Conservation (phyloP, 352 stramenopile species). For the Phytophthora melonis region DNA sequence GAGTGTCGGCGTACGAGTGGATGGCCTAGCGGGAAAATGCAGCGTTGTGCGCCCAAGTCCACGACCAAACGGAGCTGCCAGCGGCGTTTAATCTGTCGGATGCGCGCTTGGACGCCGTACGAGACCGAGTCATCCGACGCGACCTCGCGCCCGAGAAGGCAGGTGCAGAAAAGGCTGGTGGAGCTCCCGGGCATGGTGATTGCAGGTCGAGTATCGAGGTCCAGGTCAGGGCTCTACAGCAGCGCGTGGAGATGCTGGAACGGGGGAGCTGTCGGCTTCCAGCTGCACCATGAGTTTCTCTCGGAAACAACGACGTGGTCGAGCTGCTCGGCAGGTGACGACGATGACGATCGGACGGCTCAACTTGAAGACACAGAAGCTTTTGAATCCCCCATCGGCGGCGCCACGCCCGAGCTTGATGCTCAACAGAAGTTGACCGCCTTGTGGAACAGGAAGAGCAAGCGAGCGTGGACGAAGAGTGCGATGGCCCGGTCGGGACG, state of each 20-base stretch:
- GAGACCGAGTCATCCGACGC: constrained; percentile 35
- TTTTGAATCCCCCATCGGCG: background rate
- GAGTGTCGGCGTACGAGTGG: constrained; percentile 10
- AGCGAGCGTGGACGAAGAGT: background rate
- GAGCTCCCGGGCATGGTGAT: constrained; percentile 4
- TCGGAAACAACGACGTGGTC: constrained; percentile 5
- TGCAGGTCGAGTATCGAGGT: background rate
- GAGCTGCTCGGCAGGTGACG: background rate
- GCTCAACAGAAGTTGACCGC: constrained; percentile 5
- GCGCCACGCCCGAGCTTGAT: background rate
- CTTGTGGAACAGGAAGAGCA: constrained; percentile 11
- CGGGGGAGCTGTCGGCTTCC: constrained; percentile 23
- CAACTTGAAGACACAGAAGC: background rate
- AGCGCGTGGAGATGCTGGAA: constrained; percentile 32
- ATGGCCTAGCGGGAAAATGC: constrained; percentile 21
- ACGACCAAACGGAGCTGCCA: constrained; percentile 36
- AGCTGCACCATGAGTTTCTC: constrained; percentile 15
- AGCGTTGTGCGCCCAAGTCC: constrained; percentile 33
- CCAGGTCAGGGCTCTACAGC: constrained; percentile 16
- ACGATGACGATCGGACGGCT: background rate
- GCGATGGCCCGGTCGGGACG: background rate
- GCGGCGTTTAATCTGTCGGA: constrained; percentile 41
- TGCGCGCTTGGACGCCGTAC: constrained; percentile 23
- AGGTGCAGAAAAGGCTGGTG: background rate
- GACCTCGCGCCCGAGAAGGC: constrained; percentile 19